Conservation (phyloP, 805 yeast species). For the Tetrapisispora pingtungensis region DNA sequence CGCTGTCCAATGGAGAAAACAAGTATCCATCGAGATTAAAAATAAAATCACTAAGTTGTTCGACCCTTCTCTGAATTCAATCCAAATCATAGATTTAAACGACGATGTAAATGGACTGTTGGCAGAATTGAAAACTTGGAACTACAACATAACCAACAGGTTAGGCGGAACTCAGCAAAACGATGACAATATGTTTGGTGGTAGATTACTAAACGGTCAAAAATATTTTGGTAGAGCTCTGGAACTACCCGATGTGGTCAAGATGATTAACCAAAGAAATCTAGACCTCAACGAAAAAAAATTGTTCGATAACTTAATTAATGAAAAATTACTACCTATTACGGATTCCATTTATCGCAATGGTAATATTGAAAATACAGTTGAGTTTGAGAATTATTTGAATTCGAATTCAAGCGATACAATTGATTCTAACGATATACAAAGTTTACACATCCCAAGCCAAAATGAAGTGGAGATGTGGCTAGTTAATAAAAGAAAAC, state of each 20-base stretch:
- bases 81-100: conserved; percentile 60
- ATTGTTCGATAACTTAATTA: conserved; percentile 3
- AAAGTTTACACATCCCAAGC: conserved; percentile 28
- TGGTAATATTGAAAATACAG: too few species aligned
- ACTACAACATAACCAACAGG: conserved; percentile 48
- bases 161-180: conserved; percentile 7
- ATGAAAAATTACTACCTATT: conserved; percentile 7
- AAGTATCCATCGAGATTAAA: conserved; percentile 55
- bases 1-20: conserved; percentile 62
- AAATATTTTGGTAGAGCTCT: conserved; percentile 77
- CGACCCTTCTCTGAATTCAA: conserved; percentile 48
- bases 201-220: conserved; percentile 40
- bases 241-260: conserved; percentile 64
- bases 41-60: conserved; percentile 50
- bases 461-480: conserved; percentile 35
- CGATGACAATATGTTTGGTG: conserved; percentile 3
- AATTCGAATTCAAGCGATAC: too few species aligned
- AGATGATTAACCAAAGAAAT: conserved; percentile 31
- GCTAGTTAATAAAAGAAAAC: conserved; percentile 37
- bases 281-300: conserved; percentile 5
- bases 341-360: not conserved
- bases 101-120: conserved; percentile 60
- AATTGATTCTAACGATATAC: too few species aligned
- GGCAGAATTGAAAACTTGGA: conserved; percentile 70
- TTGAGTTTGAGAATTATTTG: too few species aligned